Evolutionary conservation across 805 yeast species (phyloP).

Genomic region (Pichia exigua): DNA sequence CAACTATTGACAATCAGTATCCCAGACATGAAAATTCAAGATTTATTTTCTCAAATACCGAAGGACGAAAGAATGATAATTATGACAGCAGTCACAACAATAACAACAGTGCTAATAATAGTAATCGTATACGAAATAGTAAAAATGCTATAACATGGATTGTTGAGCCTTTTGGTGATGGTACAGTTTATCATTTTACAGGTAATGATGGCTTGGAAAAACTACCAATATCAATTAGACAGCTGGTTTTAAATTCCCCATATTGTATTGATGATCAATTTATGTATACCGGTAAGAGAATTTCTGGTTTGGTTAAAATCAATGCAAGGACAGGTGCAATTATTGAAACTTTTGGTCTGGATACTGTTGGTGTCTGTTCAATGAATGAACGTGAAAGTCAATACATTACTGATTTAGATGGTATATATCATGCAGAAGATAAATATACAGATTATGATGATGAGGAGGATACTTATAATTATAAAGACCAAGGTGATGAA

Average conservation of each 20-base stretch:
- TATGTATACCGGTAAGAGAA: constrained; percentile 78
- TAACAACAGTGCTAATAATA: neutral
- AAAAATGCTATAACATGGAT: constrained; percentile 54
- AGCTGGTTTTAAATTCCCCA: constrained; percentile 76
- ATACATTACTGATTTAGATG: neutral
- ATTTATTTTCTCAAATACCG: neutral
- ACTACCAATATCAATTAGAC: constrained; percentile 72
- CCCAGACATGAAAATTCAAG: neutral
- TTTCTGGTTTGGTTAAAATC: constrained; percentile 66
- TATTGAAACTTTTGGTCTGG: constrained; percentile 49
- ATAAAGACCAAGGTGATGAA: constrained; percentile 4
- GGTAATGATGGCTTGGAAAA: constrained; percentile 67
- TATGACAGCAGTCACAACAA: neutral
- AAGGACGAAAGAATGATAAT: neutral
- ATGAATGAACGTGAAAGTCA: neutral
- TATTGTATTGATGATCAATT: constrained; percentile 76
- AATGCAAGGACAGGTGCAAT: constrained; percentile 71
- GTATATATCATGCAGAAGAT: constrained; percentile 5
- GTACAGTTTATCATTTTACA: constrained; percentile 73
- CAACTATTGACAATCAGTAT: neutral
- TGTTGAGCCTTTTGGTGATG: constrained; percentile 86
- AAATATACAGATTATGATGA: neutral
- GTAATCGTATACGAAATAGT: neutral
- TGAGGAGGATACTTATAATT: constrained; percentile 5
- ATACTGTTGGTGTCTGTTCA: constrained; percentile 3